Evolutionary conservation across 164 flowering plant species (phyloP).

Genomic region (Echeveria elegans): DNA sequence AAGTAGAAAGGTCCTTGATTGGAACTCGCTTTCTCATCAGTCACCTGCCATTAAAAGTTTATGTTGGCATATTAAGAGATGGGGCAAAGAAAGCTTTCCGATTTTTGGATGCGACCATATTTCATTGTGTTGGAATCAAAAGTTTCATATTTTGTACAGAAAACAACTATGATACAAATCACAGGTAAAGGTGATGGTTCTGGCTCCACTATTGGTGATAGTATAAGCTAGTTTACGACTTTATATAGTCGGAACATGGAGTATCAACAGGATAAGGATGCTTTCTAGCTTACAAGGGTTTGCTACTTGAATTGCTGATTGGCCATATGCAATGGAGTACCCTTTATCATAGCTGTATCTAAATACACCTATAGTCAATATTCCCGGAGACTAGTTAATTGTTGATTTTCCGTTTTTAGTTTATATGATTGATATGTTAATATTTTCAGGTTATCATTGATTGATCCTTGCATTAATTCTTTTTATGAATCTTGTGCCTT

Average conservation of each 20-base stretch:
- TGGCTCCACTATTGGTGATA: slow-evolving; percentile 19
- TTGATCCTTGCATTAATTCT: slow-evolving; percentile 2
- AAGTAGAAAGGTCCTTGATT: slow-evolving; percentile 30
- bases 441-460: neutral
- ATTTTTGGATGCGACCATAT: slow-evolving; percentile 55
- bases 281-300: neutral
- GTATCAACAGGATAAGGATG: neutral
- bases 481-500: slow-evolving; percentile 7
- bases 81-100: slow-evolving; percentile 54
- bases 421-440: neutral
- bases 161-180: slow-evolving; percentile 21
- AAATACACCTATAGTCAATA: neutral
- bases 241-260: neutral
- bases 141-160: slow-evolving; percentile 40
- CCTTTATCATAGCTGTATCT: neutral
- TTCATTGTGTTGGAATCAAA: slow-evolving; percentile 41
- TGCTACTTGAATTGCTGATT: neutral
- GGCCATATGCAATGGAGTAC: neutral
- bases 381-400: neutral
- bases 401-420: neutral
- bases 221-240: slow-evolving; percentile 9
- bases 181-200: slow-evolving; percentile 56
- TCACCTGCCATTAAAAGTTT: slow-evolving; percentile 34
- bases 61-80: slow-evolving; percentile 42
- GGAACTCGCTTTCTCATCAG: slow-evolving; percentile 40